Evolutionary conservation across 75 land plant species (phyloP).

Genomic region (Ceratopteris richardii): DNA sequence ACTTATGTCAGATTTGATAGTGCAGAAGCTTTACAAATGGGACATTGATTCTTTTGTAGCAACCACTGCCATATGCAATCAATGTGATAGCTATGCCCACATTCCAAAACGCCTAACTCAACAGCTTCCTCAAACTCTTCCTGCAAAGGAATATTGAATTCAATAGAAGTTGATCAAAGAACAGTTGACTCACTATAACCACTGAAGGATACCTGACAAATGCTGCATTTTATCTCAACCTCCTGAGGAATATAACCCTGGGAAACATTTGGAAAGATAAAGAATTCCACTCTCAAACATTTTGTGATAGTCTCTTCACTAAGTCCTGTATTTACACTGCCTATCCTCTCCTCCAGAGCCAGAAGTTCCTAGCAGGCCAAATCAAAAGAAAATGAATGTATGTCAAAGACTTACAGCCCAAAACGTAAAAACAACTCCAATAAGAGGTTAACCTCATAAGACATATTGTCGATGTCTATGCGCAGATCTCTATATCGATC

Average conservation of each 20-base stretch:
- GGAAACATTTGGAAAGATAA: slow-evolving; percentile 1
- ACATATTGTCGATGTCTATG: slow-evolving; percentile 78
- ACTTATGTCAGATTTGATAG: no score
- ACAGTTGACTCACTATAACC: not conserved
- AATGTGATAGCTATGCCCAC: slow-evolving; percentile 70
- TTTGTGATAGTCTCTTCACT: slow-evolving; percentile 37
- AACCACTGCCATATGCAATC: slow-evolving; percentile 81
- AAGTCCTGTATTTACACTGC: slow-evolving; percentile 68
- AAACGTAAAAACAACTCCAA: no score
- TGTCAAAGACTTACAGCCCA: no score
- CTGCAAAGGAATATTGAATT: slow-evolving; percentile 29
- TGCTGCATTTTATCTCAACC: slow-evolving; percentile 45
- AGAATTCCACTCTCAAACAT: slow-evolving; percentile 30
- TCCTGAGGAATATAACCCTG: slow-evolving; percentile 18
- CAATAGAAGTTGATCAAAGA: not conserved
- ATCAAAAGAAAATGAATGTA: no score
- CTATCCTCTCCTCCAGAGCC: slow-evolving; percentile 69
- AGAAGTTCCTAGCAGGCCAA: slow-evolving; percentile 60
- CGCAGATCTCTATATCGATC: slow-evolving; percentile 62
- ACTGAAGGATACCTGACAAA: slow-evolving; percentile 57
- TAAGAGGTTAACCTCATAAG: slow-evolving; percentile 63
- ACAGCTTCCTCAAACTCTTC: slow-evolving; percentile 77
- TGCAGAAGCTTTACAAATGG: slow-evolving; percentile 86
- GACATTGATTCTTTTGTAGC: slow-evolving; percentile 83
- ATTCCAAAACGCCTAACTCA: slow-evolving; percentile 63